Conservation (phyloP, 2,329 filamentous ascomycete species). For the Beauveria brongniartii region DNA sequence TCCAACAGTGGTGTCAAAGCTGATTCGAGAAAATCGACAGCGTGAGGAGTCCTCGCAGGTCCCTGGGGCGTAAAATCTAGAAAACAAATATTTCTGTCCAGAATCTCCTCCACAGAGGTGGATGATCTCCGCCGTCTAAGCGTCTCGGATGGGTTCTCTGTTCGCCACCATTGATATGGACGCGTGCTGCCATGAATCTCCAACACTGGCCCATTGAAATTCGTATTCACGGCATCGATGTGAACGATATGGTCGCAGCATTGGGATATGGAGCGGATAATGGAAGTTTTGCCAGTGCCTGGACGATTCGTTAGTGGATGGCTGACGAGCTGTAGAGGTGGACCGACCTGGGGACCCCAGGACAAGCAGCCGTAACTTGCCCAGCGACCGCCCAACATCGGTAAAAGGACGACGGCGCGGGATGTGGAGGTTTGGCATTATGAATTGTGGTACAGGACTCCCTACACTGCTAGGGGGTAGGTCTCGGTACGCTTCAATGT, state of each 20-base stretch:
- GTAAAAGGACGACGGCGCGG: slow-evolving; percentile 86
- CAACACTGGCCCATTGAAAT: slow-evolving; percentile 32
- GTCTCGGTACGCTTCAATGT: slow-evolving; percentile 14
- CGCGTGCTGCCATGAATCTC: slow-evolving; percentile 75
- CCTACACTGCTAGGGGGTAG: slow-evolving; percentile 15
- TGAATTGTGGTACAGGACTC: slow-evolving; percentile 60
- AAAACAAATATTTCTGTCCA: slow-evolving; percentile 91
- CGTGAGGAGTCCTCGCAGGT: slow-evolving; percentile 43
- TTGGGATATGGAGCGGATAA: slow-evolving; percentile 83
- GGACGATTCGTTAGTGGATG: slow-evolving; percentile 9
- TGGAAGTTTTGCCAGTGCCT: slow-evolving; percentile 82
- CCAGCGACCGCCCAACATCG: slow-evolving; percentile 72
- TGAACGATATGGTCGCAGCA: slow-evolving; percentile 88
- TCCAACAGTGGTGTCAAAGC: slow-evolving; percentile 22
- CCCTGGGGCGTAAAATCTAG: slow-evolving; percentile 47
- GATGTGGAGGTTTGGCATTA: slow-evolving; percentile 95
- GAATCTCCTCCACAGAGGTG: slow-evolving; percentile 54
- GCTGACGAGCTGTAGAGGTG: not conserved
- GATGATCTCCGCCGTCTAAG: slow-evolving; percentile 56
- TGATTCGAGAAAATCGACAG: slow-evolving; percentile 64
- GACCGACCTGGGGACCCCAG: slow-evolving; percentile 65
- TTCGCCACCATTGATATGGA: slow-evolving; percentile 86
- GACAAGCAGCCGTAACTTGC: slow-evolving; percentile 81
- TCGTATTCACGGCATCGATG: slow-evolving; percentile 57
- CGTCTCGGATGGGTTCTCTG: slow-evolving; percentile 55